These are phyloP conservation scores for Asparagopsis taxiformis DNA, from an alignment of 31 red algal genomes.

Conservation along the genomic window DNA sequence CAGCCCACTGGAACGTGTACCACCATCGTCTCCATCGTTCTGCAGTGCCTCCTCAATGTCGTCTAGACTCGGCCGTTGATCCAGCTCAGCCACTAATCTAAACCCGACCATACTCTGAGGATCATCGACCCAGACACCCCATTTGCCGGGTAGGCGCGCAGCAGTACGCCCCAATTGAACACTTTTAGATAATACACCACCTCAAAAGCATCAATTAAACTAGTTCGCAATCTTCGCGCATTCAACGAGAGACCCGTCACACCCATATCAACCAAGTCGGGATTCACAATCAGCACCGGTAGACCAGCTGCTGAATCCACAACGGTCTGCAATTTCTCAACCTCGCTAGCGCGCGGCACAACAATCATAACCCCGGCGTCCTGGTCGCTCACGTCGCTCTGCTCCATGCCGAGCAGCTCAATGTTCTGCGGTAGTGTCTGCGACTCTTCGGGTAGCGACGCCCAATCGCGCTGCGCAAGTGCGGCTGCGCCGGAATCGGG, in stretches of 20 bases:
- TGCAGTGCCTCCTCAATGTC: slow-evolving; percentile 40
- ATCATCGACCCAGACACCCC: slow-evolving; percentile 76
- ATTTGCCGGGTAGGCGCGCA: slow-evolving; percentile 62
- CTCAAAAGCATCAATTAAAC: slow-evolving; percentile 64
- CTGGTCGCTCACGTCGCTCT: not conserved
- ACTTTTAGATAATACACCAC: slow-evolving; percentile 63
- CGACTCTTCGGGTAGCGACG: not conserved
- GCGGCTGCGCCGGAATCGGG: slow-evolving; percentile 86
- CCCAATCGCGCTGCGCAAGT: slow-evolving; percentile 61
- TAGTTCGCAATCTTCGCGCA: slow-evolving; percentile 56
- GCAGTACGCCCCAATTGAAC: slow-evolving; percentile 65
- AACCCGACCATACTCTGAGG: slow-evolving; percentile 26
- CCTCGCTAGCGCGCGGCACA: slow-evolving; percentile 80
- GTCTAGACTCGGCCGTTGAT: slow-evolving; percentile 30
- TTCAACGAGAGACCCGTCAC: slow-evolving; percentile 74
- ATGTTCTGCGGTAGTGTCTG: not conserved
- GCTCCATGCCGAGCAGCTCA: slow-evolving; percentile 33
- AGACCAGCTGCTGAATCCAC: slow-evolving; percentile 36
- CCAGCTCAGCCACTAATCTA: slow-evolving; percentile 25
- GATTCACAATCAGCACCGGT: slow-evolving; percentile 76
- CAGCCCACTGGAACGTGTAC: not conserved
- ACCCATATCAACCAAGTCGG: slow-evolving; percentile 93
- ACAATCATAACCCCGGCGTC: slow-evolving; percentile 49
- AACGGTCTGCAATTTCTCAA: slow-evolving; percentile 31
- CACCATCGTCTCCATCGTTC: slow-evolving; percentile 5